A percentile compares a stretch with the other conserved stretches of the same genome.
Evolutionary conservation across 1,284 basidiomycete species (phyloP).

Genomic region (Sanguinoderma infundibulare): DNA sequence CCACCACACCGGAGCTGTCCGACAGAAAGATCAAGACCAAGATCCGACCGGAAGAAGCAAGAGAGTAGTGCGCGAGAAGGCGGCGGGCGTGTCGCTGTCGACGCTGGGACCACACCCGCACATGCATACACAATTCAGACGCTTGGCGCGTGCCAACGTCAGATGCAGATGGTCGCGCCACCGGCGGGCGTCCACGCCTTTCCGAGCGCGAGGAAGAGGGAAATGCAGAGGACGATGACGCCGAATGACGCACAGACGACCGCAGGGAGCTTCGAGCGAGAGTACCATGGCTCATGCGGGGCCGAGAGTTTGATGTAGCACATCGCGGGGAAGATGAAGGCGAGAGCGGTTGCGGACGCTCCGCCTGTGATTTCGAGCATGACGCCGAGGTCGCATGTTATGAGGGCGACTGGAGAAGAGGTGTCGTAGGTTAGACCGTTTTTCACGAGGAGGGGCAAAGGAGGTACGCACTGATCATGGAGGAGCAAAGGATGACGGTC

Average conservation of each 20-base stretch:
- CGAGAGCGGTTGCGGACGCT: constrained; percentile 91
- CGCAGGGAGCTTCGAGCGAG: constrained; percentile 76
- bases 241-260: constrained; percentile 79
- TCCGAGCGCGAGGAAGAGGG: constrained; percentile 72
- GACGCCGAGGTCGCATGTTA: constrained; percentile 96
- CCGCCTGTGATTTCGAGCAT: constrained; percentile 98
- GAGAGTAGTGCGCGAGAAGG: not conserved
- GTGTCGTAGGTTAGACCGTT: constrained; percentile 3
- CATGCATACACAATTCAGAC: too few species aligned
- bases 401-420: constrained; percentile 72
- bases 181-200: constrained; percentile 81
- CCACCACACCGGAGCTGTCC: too few species aligned
- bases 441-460: not conserved
- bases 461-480: constrained; percentile 75
- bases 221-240: constrained; percentile 77
- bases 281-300: constrained; percentile 63
- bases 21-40: not conserved
- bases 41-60: not conserved
- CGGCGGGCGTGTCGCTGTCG: not conserved
- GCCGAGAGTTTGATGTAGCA: constrained; percentile 83
- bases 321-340: constrained; percentile 91
- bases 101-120: too few species aligned
- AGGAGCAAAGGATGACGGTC: constrained; percentile 79
- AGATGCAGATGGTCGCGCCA: constrained; percentile 68
- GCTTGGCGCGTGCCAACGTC: not conserved